These are phyloP conservation scores for Lecanoromycetidae sp. DNA, from an alignment of 2,329 filamentous ascomycete species.

Conservation along the genomic window DNA sequence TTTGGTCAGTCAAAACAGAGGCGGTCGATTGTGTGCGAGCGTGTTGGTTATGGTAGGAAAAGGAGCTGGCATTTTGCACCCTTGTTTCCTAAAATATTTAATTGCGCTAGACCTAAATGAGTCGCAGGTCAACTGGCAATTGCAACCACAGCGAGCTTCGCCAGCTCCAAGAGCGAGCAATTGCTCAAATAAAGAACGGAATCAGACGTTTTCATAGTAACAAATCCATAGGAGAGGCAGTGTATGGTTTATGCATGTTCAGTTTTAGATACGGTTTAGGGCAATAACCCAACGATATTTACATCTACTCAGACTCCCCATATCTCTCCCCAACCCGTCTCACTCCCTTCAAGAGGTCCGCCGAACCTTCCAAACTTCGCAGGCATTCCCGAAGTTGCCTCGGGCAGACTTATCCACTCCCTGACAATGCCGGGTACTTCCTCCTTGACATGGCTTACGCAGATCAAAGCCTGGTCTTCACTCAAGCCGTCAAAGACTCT, in stretches of 20 bases:
- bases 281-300: background rate
- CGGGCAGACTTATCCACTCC: constrained; percentile 77
- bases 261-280: background rate
- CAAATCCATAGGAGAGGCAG: too few relatives aligned
- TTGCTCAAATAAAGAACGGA: too few relatives aligned
- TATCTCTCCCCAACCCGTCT: constrained; percentile 51
- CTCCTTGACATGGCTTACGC: constrained; percentile 80
- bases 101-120: too few relatives aligned
- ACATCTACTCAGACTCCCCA: constrained; percentile 33
- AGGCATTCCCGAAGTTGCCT: constrained; percentile 49
- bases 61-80: background rate
- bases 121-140: background rate
- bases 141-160: background rate
- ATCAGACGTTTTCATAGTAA: too few relatives aligned
- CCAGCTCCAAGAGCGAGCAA: too few relatives aligned
- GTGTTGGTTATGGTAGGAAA: background rate
- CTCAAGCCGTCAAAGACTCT: constrained; percentile 41
- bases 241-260: background rate
- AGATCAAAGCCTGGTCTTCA: constrained; percentile 68
- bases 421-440: constrained; percentile 76
- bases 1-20: constrained; percentile 37
- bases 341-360: constrained; percentile 47
- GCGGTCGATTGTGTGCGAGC: background rate
- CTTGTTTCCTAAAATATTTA: too few relatives aligned
- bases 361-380: constrained; percentile 54